Percentiles rank a stretch among this genome's conserved stretches.
phyloP scores from a whole-genome alignment of 768 basidiomycete genomes.

The Phlebiopsis gigantea region DNA sequence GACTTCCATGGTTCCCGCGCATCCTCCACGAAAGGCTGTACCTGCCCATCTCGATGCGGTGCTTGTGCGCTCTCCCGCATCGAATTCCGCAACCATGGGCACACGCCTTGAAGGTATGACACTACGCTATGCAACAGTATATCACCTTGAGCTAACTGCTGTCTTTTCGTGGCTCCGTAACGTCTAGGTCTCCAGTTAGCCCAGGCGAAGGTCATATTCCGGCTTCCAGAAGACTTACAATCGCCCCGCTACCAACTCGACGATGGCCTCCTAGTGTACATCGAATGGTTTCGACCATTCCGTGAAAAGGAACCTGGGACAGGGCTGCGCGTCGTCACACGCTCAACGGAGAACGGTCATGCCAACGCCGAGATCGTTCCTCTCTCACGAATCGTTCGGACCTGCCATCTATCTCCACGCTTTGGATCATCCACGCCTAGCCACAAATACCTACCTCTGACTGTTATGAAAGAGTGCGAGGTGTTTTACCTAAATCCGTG shows the following conservation, averaged over 20 bases:
- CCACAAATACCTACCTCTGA: too few species aligned
- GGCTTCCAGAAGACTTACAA: constrained; percentile 4
- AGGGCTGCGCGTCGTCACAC: neutral
- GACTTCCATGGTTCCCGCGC: neutral
- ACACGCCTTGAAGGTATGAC: too few species aligned
- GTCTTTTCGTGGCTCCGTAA: neutral
- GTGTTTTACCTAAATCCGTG: too few species aligned
- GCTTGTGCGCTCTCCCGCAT: neutral
- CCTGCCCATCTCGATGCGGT: constrained; percentile 1
- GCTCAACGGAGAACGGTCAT: neutral
- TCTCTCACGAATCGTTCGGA: neutral
- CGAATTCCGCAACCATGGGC: neutral
- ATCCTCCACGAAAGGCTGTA: neutral
- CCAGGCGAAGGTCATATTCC: constrained; percentile 2
- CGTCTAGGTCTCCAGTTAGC: neutral
- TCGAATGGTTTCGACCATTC: constrained; percentile 11
- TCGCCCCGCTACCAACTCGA: neutral
- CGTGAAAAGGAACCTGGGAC: neutral
- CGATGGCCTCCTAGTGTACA: neutral
- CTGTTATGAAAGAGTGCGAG: too few species aligned
- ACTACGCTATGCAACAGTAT: too few species aligned
- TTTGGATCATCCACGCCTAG: neutral
- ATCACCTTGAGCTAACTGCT: too few species aligned
- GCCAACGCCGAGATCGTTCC: constrained; percentile 1
- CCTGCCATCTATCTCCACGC: neutral